These are phyloP conservation scores for Mycena rosella DNA, from an alignment of 768 basidiomycete species.

Conservation along the genomic window DNA sequence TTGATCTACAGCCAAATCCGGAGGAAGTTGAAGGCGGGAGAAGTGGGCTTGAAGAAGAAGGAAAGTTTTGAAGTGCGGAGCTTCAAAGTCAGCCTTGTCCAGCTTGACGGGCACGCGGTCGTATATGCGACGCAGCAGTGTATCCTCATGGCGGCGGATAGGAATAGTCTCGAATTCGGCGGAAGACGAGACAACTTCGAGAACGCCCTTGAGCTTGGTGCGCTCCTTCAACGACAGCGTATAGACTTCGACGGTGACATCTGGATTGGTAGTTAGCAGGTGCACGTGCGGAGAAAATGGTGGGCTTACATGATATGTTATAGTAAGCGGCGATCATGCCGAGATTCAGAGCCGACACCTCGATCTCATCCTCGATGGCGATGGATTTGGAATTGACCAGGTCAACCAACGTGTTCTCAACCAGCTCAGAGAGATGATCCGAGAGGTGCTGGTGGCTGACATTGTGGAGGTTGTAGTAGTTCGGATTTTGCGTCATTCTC, in stretches of 20 bases:
- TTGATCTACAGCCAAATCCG: conserved; percentile 95
- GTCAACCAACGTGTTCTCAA: conserved; percentile 93
- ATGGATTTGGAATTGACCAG: conserved; percentile 97
- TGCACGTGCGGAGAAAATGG: background rate
- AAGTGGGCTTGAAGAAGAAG: conserved; percentile 97
- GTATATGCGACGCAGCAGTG: conserved; percentile 88
- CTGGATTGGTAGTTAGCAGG: conserved; percentile 50
- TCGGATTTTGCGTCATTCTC: conserved; percentile 97
- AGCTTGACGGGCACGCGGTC: conserved; percentile 98
- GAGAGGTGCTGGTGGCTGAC: conserved; percentile 96
- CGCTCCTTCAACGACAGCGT: conserved; percentile 94
- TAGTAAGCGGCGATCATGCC: conserved; percentile 99
- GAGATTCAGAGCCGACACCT: conserved; percentile 90
- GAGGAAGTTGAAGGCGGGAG: conserved; percentile 90
- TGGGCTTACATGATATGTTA: conserved; percentile 85
- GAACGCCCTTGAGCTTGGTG: conserved; percentile 95
- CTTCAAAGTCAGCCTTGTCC: conserved; percentile 84
- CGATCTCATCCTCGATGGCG: conserved; percentile 94
- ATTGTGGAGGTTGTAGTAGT: conserved; percentile 94
- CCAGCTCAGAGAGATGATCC: conserved; percentile 95
- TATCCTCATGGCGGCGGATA: conserved; percentile 94
- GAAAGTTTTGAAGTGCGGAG: conserved; percentile 99
- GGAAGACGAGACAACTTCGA: conserved; percentile 97
- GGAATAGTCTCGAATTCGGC: conserved; percentile 96
- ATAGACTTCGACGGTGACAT: conserved; percentile 98